Conservation (phyloP, 192 early-diverging fungal species). For the Rhizoclosmatium globosum region DNA sequence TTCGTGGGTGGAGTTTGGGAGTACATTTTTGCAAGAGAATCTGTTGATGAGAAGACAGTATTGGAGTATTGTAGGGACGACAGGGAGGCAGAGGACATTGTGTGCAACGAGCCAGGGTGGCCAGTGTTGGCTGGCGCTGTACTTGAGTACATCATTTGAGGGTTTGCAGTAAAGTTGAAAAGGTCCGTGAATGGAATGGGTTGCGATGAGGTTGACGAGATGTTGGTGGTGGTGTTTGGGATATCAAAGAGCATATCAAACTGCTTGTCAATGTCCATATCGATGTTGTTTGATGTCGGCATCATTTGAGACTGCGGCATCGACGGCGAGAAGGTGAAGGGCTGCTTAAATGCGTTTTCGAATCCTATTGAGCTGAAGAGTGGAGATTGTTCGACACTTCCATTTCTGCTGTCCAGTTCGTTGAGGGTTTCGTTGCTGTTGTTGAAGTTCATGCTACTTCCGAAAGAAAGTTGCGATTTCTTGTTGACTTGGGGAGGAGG, state of each 20-base stretch:
- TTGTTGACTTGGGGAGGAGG: conserved; percentile 25
- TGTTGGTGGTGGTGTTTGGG: not conserved
- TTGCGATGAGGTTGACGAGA: not conserved
- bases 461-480: conserved; percentile 13
- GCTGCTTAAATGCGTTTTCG: not conserved
- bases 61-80: conserved; percentile 9
- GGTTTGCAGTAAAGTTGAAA: not conserved
- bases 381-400: not conserved
- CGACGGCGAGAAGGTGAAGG: not conserved
- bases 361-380: not conserved
- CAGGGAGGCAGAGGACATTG: not conserved
- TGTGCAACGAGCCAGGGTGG: not conserved
- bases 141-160: not conserved
- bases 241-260: not conserved
- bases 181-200: not conserved
- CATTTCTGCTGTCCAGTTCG: not conserved
- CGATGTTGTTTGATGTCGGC: not conserved
- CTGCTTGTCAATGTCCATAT: not conserved
- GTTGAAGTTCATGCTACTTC: not conserved
- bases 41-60: conserved; percentile 15
- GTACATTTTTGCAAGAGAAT: not conserved
- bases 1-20: conserved; percentile 18
- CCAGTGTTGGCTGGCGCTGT: not conserved
- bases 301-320: not conserved
- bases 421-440: not conserved